Evolutionary conservation across 768 basidiomycete species (phyloP).

Genomic region (Gloeophyllum trabeum): DNA sequence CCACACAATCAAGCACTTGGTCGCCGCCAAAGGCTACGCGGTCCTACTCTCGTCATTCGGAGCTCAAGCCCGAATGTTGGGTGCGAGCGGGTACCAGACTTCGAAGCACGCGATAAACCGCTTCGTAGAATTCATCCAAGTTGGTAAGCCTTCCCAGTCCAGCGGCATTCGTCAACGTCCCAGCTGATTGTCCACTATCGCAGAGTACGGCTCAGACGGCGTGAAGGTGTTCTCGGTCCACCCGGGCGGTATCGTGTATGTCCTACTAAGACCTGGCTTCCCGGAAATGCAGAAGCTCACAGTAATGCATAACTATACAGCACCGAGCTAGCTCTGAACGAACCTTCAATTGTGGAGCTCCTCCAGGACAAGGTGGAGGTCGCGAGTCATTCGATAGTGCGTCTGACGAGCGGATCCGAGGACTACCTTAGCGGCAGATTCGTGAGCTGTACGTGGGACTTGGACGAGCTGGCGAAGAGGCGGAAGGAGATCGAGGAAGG

Average conservation of each 20-base stretch:
- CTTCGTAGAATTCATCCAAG: background rate
- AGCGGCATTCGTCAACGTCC: no score
- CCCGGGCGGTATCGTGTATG: background rate
- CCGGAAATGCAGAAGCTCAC: no score
- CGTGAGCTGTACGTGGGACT: background rate
- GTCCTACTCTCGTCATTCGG: background rate
- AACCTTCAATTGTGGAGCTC: background rate
- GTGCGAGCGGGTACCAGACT: background rate
- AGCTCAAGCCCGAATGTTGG: background rate
- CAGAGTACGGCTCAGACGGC: constrained; percentile 1
- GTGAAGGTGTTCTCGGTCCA: background rate
- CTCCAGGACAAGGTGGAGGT: background rate
- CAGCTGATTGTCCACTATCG: background rate
- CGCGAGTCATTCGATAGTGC: background rate
- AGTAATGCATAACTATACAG: background rate
- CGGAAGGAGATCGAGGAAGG: background rate
- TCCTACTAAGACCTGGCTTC: no score
- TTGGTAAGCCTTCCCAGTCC: background rate
- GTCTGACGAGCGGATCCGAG: background rate
- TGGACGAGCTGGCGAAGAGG: constrained; percentile 1
- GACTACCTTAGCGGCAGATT: background rate
- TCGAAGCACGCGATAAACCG: background rate
- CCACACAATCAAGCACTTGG: background rate
- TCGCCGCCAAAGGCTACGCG: background rate
- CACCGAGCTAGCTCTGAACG: background rate